Evolutionary conservation across 179 eudicot genomes (phyloP), one percentile per base, ranked within the genome.

Genomic region (Drosera spatulata): DNA sequence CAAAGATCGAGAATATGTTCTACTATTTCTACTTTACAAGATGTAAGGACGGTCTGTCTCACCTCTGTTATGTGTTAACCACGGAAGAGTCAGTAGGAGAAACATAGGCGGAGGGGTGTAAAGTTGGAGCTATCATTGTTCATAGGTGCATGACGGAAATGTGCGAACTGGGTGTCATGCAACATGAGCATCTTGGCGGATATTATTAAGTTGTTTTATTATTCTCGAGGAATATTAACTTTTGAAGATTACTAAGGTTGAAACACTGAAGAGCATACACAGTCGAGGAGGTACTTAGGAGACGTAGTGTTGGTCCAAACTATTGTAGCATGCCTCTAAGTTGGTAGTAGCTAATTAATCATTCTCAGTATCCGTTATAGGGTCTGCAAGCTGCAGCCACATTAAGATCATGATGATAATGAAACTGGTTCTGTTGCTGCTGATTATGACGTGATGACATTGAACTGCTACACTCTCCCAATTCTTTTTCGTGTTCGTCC

Each of bases 321-420:
- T 57, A 13, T 51, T 51, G 33, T 14, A 51, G 38, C 55, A 15
- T 13, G 33, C 55, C 4, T 37, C 55, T 13, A n/a, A n/a, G 5
- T 54, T 40, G 12, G n/a, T 33, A 55, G 12, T 49, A 60, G 15
- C 41, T 37, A 41, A 55, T 54, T 56, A 42, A 43, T 39, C 11
- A n/a, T n/a, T n/a, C n/a, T 60, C 64, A 73, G 63, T 61, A 72
- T 47, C 75, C 67, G 63, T 54, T 65, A 65, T 67, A 72, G 7
- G 75, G 68, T 70, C 80, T 72, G 63, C 73, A 72, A 59, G 33
- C 55, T n/a, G 55, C 33, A 63, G 70, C 79, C 56, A 87, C 56
- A 74, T 87, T 82, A 50, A 82, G 65, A 63, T 82, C 87, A 15
- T 75, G 82, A 50, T 83, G 76, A 61, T 67, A 64, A 15, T 63